These are phyloP conservation scores for Begonia masoniana DNA, from an alignment of 306 rosid genomes.

Conservation along the genomic window DNA sequence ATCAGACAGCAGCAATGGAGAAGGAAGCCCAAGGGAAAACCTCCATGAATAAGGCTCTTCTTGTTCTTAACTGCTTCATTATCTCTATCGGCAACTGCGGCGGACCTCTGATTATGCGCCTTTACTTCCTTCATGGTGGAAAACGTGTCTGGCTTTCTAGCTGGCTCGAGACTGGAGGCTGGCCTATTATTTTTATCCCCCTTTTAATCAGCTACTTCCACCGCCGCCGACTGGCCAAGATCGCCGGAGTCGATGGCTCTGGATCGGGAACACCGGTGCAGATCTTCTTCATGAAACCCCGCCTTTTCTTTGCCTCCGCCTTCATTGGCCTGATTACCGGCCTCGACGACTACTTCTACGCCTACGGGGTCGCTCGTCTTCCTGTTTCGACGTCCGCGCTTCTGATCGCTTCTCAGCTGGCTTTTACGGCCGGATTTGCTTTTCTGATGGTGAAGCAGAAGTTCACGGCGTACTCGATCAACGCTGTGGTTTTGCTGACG, in stretches of 20 bases:
- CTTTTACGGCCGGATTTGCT: constrained; percentile 32
- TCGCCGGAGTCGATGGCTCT: not conserved
- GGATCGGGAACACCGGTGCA: not conserved
- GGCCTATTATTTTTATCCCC: constrained; percentile 40
- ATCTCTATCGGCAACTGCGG: constrained; percentile 35
- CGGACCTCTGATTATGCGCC: constrained; percentile 54
- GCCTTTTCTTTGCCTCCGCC: constrained; percentile 23
- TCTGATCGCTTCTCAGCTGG: constrained; percentile 40
- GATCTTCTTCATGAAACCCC: constrained; percentile 22
- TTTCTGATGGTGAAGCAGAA: constrained; percentile 19
- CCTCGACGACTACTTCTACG: constrained; percentile 41
- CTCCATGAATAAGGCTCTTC: constrained; percentile 21
- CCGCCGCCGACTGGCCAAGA: constrained; percentile 16
- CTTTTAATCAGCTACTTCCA: constrained; percentile 15
- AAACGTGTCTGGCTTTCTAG: constrained; percentile 47
- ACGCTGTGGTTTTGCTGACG: constrained; percentile 30
- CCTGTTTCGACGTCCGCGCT: constrained; percentile 49
- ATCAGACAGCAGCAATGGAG: not conserved
- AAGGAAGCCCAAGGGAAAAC: constrained; percentile 1
- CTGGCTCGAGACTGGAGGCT: constrained; percentile 48
- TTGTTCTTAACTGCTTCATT: constrained; percentile 25
- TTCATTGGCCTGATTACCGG: constrained; percentile 39
- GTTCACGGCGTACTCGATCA: constrained; percentile 26
- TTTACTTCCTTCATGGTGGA: constrained; percentile 67
- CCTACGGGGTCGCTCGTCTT: constrained; percentile 41